phyloP scores from a whole-genome alignment of 768 basidiomycete species.

The Chiua virens region DNA sequence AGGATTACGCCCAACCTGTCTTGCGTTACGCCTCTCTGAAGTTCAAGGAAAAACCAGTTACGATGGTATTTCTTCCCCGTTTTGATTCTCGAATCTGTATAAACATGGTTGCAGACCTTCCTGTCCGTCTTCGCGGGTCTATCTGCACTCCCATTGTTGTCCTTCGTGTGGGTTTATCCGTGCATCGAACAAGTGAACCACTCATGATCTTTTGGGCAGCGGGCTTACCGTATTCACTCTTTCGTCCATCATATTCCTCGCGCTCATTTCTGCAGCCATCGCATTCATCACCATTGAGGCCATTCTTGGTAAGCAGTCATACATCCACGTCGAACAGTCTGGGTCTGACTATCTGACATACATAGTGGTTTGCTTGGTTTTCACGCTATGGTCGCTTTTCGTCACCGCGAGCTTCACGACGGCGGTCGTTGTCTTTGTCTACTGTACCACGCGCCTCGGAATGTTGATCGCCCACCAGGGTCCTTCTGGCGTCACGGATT shows the following conservation, averaged over 20 bases:
- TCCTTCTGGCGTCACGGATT: conserved; percentile 28
- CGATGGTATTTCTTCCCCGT: conserved; percentile 19
- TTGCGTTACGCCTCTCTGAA: conserved; percentile 20
- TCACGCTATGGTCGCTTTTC: conserved; percentile 33
- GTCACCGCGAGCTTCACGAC: conserved; percentile 37
- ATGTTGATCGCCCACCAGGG: conserved; percentile 37
- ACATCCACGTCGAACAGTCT: not conserved
- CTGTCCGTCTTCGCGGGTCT: conserved; percentile 39
- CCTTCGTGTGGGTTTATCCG: conserved; percentile 40
- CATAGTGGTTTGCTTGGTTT: conserved; percentile 36
- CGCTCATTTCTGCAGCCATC: conserved; percentile 34
- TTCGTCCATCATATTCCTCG: conserved; percentile 37
- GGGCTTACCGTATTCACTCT: conserved; percentile 37
- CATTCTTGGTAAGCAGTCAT: conserved; percentile 23
- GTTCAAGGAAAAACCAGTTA: conserved; percentile 25
- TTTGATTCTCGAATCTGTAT: not conserved
- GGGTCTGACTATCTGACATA: conserved; percentile 1
- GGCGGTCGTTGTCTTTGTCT: conserved; percentile 28
- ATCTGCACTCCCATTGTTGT: conserved; percentile 33
- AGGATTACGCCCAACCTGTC: conserved; percentile 43
- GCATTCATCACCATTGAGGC: conserved; percentile 32
- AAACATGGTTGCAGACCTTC: conserved; percentile 37
- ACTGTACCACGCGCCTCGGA: conserved; percentile 35
- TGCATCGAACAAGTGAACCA: conserved; percentile 6
- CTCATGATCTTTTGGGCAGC: conserved; percentile 7